Base-by-base conservation (phyloP, 441 rosid genomes). In the Geranium incanum region DNA sequence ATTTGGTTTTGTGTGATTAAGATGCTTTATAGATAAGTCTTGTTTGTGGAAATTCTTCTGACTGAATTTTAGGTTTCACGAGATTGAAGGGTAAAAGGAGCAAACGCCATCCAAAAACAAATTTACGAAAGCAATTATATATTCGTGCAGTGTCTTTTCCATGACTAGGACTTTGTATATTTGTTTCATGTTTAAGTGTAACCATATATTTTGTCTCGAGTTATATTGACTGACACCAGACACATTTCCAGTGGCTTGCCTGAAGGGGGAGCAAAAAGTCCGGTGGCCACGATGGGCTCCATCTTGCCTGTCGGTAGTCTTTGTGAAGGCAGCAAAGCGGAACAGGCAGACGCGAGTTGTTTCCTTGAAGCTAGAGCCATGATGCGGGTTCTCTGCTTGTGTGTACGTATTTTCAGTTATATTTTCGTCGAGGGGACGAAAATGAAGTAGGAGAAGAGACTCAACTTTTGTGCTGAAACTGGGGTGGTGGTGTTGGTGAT, bases 241-340 rank as follows among this genome's bases (percentile, higher is more conserved):
- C 18, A n/a, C 7, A 23, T 50, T 69, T 71, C 33, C 85, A 92
- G 97, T 95, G 85, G 99, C 99, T 71, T 95, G 98, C 82, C 83
- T 95, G 80, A 92, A 95, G 81, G 99, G 99, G 38, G 99, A 95
- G 72, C 99, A 95, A 77, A 90, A 89, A 73, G 95, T 95, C 68
- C 89, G 93, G 71, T 81, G 93, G 68, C 99, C 98, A 65, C 92
- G 99, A 98, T 95, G 98, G 99, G 99, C 96, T 28, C 98, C 96
- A 0, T 85, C 98, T 3, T 95, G 96, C 83, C 88, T 95, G 38
- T 88, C 96, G 0, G 79, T 84, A 72, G 82, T 92, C 67, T 92
- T 89, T 78, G 87, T 84, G 70, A 95, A 92, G 84, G 90, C 82
- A 38, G 97, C 95, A 33, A 89, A 88, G 83, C 96, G 92, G 79